phyloP scores from a whole-genome alignment of 495 filamentous ascomycete genomes.

The Aspergillus baeticus region DNA sequence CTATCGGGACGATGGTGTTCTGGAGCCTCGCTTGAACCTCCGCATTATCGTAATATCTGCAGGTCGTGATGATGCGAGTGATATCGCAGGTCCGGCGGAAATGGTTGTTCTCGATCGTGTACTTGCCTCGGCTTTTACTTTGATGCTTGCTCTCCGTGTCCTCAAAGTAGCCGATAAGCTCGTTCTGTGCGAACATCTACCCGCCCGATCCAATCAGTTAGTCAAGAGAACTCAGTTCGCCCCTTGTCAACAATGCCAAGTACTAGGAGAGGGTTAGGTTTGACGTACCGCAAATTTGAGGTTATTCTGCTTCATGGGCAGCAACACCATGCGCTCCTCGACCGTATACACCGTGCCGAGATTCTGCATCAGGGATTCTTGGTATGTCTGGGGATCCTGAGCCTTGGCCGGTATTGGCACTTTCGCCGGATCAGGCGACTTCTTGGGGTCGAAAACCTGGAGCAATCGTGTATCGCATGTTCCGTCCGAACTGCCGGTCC shows the following conservation, averaged over 20 bases:
- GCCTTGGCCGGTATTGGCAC: background rate
- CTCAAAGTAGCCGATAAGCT: slow-evolving; percentile 1
- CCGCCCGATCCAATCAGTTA: background rate
- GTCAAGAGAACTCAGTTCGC: background rate
- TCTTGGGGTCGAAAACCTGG: background rate
- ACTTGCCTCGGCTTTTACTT: too few species aligned
- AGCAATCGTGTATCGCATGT: background rate
- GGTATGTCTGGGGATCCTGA: background rate
- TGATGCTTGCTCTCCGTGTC: background rate
- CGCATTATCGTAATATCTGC: background rate
- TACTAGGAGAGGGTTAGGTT: too few species aligned
- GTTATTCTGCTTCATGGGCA: slow-evolving; percentile 2
- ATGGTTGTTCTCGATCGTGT: background rate
- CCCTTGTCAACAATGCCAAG: too few species aligned
- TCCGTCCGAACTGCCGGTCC: background rate
- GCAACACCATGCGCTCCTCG: background rate
- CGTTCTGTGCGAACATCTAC: slow-evolving; percentile 4
- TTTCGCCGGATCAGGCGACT: background rate
- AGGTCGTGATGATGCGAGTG: slow-evolving; percentile 1
- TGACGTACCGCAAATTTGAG: slow-evolving; percentile 3
- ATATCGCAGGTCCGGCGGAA: background rate
- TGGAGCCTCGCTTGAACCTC: background rate
- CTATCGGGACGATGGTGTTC: background rate
- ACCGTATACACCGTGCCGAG: background rate
- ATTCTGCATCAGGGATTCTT: slow-evolving; percentile 3